Evolutionary conservation across 768 basidiomycete species (phyloP).

Genomic region (Rhodotorula sphaerocarpa): DNA sequence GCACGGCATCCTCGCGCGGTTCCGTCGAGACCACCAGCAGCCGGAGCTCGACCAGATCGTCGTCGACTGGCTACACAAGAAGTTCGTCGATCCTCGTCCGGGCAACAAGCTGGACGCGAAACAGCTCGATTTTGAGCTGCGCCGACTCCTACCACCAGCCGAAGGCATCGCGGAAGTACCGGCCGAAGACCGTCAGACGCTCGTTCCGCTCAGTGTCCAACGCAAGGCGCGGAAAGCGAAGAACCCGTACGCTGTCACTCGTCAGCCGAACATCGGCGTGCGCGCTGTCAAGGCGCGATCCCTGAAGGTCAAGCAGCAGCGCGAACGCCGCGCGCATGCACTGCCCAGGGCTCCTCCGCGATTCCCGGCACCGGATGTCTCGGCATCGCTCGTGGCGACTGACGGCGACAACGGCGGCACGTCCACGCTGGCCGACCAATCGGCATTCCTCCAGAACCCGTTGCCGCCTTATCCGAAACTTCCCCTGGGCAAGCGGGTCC

Average conservation of each 20-base stretch:
- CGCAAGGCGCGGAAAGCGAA: constrained; percentile 6
- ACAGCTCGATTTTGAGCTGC: constrained; percentile 30
- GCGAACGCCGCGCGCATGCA: background rate
- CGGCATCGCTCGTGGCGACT: background rate
- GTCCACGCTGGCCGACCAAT: background rate
- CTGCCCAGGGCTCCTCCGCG: too few species aligned
- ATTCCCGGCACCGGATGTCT: too few species aligned
- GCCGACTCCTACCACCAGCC: constrained; percentile 17
- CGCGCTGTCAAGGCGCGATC: background rate
- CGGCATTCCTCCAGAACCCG: constrained; percentile 19
- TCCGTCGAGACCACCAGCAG: constrained; percentile 39
- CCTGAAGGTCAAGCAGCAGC: background rate
- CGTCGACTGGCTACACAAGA: constrained; percentile 29
- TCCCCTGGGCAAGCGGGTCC: constrained; percentile 47
- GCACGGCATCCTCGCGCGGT: constrained; percentile 52
- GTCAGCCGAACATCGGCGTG: constrained; percentile 16
- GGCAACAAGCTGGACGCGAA: constrained; percentile 13
- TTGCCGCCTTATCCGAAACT: constrained; percentile 1
- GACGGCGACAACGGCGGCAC: background rate
- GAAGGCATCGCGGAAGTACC: too few species aligned
- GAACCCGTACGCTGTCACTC: constrained; percentile 28
- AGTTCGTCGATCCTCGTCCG: constrained; percentile 29
- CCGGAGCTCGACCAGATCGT: constrained; percentile 3
- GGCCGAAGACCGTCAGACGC: background rate
- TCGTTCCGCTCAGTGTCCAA: constrained; percentile 7